phyloP scores from a whole-genome alignment of 208 protist genomes.

The Acanthamoeba triangularis region DNA sequence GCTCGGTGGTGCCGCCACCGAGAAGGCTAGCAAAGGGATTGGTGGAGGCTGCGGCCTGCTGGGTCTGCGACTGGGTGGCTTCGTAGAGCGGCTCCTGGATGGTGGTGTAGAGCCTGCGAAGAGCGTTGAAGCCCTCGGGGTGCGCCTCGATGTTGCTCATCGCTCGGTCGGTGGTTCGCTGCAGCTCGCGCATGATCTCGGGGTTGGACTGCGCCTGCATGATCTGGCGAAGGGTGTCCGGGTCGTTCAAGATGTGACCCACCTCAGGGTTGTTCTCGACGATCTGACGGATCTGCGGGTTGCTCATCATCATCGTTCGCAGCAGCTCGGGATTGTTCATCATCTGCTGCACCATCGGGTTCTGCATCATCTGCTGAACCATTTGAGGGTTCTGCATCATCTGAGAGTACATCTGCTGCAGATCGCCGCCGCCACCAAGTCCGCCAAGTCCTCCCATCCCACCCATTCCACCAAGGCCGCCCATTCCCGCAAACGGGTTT shows the following conservation, averaged over 20 bases:
- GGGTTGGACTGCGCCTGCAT: constrained; percentile 93
- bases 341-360: constrained; percentile 87
- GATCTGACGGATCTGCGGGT: constrained; percentile 92
- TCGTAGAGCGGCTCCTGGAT: constrained; percentile 89
- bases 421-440: constrained; percentile 73
- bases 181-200: constrained; percentile 92
- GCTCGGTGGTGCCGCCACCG: constrained; percentile 11
- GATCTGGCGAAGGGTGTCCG: constrained; percentile 88
- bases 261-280: constrained; percentile 93
- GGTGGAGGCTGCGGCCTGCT: constrained; percentile 14
- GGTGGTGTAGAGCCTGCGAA: constrained; percentile 88
- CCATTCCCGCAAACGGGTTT: constrained; percentile 14
- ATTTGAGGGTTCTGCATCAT: constrained; percentile 90
- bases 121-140: constrained; percentile 90
- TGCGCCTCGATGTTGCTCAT: constrained; percentile 91
- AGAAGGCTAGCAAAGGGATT: constrained; percentile 75
- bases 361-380: constrained; percentile 90
- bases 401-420: constrained; percentile 86
- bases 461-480: constrained; percentile 73
- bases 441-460: constrained; percentile 64
- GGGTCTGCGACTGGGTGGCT: constrained; percentile 75
- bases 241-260: constrained; percentile 88
- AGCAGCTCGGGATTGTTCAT: constrained; percentile 88
- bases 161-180: constrained; percentile 90
- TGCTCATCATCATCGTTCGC: constrained; percentile 86